These are phyloP conservation scores for Amanita pseudoporphyria DNA, from an alignment of 768 basidiomycete species.

Conservation along the genomic window DNA sequence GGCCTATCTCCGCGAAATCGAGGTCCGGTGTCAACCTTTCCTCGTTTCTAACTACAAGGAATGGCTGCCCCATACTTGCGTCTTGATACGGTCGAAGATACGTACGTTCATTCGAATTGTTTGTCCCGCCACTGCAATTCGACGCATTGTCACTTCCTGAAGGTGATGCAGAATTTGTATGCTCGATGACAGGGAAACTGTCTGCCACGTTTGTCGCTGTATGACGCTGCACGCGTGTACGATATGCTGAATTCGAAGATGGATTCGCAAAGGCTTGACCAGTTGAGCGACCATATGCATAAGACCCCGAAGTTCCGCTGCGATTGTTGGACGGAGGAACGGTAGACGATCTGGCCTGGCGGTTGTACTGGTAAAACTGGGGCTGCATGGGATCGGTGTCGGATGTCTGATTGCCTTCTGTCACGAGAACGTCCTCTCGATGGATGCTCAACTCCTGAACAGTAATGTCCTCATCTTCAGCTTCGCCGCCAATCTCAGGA, in stretches of 20 bases:
- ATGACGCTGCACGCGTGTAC: slow-evolving; percentile 22
- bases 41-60: slow-evolving; percentile 22
- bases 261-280: slow-evolving; percentile 17
- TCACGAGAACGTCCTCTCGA: slow-evolving; percentile 11
- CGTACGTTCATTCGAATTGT: slow-evolving; percentile 43
- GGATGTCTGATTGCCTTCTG: slow-evolving; percentile 5
- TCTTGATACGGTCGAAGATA: slow-evolving; percentile 55
- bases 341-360: slow-evolving; percentile 18
- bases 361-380: slow-evolving; percentile 25
- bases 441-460: slow-evolving; percentile 12
- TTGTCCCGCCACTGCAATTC: slow-evolving; percentile 41
- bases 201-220: slow-evolving; percentile 22
- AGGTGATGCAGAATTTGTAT: slow-evolving; percentile 37
- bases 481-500: slow-evolving; percentile 24
- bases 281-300: not conserved
- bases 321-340: slow-evolving; percentile 16
- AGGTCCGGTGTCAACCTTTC: slow-evolving; percentile 65
- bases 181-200: slow-evolving; percentile 53
- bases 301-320: slow-evolving; percentile 5
- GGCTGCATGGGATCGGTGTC: slow-evolving; percentile 16
- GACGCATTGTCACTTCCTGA: slow-evolving; percentile 53
- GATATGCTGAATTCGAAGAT: slow-evolving; percentile 29
- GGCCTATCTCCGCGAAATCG: slow-evolving; percentile 68
- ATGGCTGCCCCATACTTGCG: slow-evolving; percentile 21
- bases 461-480: slow-evolving; percentile 22